A percentile compares a stretch with the other conserved stretches of the same genome.
These are phyloP conservation scores for Boletales sp. DNA, from an alignment of 768 basidiomycete species.

Conservation along the genomic window DNA sequence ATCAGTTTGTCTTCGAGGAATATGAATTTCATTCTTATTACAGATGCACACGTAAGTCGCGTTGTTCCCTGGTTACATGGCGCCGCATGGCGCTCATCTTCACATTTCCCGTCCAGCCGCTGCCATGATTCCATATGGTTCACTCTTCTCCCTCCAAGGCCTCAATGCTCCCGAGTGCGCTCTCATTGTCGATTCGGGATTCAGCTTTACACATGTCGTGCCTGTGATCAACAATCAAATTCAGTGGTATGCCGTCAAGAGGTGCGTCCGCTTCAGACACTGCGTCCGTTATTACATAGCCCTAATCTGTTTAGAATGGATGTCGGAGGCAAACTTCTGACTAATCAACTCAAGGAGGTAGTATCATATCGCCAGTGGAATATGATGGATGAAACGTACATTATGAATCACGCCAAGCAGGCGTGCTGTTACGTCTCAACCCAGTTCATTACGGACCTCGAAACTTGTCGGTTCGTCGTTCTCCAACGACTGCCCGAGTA, in stretches of 20 bases:
- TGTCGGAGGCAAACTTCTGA: constrained; percentile 91
- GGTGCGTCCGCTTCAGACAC: constrained; percentile 42
- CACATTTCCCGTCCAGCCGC: constrained; percentile 53
- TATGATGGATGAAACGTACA: constrained; percentile 95
- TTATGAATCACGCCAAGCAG: constrained; percentile 93
- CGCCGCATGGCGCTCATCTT: constrained; percentile 17
- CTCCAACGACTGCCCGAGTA: constrained; percentile 13
- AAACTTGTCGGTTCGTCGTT: constrained; percentile 67
- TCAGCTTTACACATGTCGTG: constrained; percentile 91
- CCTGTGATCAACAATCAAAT: constrained; percentile 75
- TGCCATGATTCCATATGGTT: constrained; percentile 70
- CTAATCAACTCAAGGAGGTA: constrained; percentile 92
- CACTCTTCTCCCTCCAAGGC: constrained; percentile 53
- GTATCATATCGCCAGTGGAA: constrained; percentile 97
- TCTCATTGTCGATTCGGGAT: constrained; percentile 85
- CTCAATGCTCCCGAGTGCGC: constrained; percentile 68
- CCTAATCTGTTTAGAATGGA: constrained; percentile 62
- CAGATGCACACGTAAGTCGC: constrained; percentile 72
- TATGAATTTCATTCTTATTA: constrained; percentile 87
- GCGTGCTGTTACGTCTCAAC: constrained; percentile 82
- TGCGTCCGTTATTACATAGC: constrained; percentile 11
- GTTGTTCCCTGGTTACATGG: constrained; percentile 17
- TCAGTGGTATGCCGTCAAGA: constrained; percentile 77
- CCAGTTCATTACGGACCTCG: constrained; percentile 69
- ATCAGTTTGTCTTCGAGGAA: constrained; percentile 95